These are phyloP conservation scores for Tricholoma matsutake DNA, from an alignment of 768 basidiomycete genomes.

Conservation along the genomic window DNA sequence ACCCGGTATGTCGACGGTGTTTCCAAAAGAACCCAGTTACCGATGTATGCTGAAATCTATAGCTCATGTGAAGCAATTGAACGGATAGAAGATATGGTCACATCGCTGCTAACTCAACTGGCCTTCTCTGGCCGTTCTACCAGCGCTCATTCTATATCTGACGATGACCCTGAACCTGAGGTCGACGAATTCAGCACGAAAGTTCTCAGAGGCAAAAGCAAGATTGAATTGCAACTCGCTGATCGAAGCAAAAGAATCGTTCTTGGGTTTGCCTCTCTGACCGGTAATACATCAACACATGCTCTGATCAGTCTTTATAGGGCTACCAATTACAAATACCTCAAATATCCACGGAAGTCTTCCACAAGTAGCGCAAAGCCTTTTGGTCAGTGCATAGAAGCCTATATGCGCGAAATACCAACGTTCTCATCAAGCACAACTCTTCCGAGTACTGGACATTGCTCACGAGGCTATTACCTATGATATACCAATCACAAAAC, in stretches of 20 bases:
- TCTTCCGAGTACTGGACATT: constrained; percentile 63
- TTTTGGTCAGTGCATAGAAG: constrained; percentile 32
- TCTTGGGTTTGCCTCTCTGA: constrained; percentile 24
- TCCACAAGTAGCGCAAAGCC: constrained; percentile 35
- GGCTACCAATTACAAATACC: constrained; percentile 17
- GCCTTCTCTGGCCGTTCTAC: constrained; percentile 19
- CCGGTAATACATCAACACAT: not conserved
- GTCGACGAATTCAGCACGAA: constrained; percentile 2
- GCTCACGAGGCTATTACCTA: constrained; percentile 64
- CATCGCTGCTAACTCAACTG: constrained; percentile 36
- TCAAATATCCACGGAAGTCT: constrained; percentile 36
- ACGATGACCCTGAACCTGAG: constrained; percentile 12
- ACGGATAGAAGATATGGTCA: constrained; percentile 34
- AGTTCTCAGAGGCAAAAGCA: constrained; percentile 18
- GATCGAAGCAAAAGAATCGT: constrained; percentile 28
- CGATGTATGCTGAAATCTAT: not conserved
- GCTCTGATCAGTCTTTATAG: constrained; percentile 2
- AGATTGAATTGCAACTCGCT: constrained; percentile 32
- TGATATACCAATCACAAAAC: constrained; percentile 59
- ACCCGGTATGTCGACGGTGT: not conserved
- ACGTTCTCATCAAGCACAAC: constrained; percentile 47
- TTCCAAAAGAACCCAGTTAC: not conserved
- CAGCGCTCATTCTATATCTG: constrained; percentile 2
- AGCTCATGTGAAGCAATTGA: constrained; percentile 18
- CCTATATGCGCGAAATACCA: constrained; percentile 5